Evolutionary conservation across 208 protist genomes (phyloP), one percentile per base, ranked within the genome.

Genomic region (Trypanosoma cruzi): DNA sequence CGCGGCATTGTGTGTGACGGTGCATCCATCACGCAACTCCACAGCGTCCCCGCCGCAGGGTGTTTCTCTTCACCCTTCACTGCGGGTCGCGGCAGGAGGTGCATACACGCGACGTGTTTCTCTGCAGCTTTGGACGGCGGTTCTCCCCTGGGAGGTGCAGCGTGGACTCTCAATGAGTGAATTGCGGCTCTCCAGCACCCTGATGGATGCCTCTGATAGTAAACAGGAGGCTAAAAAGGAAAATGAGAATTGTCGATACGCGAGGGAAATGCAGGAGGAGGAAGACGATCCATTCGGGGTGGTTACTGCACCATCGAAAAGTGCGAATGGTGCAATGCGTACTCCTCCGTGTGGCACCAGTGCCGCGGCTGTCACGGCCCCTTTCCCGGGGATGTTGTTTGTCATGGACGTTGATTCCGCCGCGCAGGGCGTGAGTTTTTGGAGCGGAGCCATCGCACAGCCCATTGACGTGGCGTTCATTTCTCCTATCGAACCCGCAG

Each of bases 111-210:
- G 77, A 34, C 50, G 57, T 7, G 71, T 96, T 40, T 86, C 87
- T 18, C 68, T 96, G 68, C 70, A 66, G 16, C 70, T 96, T 55
- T 96, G 87, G 85, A 88, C 90, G 11, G 78, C 90, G 20, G 73
- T 96, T 64, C 79, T 96, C 63, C 90, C 90, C 13, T 96, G 90
- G 88, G 87, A 96, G 70, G 83, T 92, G 76, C 87, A 93, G 66
- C 83, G 88, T 5, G 90, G 90, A 13, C 84, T 96, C 20, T 96
- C 90, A 16, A 73, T 77, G 62, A 89, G 79, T 67, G 52, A 62
- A 20, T 61, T 92, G 50, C 32, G 50, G 18, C 73, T 87, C 20
- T 75, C 80, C 5, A 7, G 64, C 16, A 40, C 11, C 29, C 59
- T 37, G 13, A 13, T 16, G 34, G 32, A 28, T 32, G 42, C 36